phyloP scores from a whole-genome alignment of 2,329 filamentous ascomycete genomes.

The Hypoxylon sp. region DNA sequence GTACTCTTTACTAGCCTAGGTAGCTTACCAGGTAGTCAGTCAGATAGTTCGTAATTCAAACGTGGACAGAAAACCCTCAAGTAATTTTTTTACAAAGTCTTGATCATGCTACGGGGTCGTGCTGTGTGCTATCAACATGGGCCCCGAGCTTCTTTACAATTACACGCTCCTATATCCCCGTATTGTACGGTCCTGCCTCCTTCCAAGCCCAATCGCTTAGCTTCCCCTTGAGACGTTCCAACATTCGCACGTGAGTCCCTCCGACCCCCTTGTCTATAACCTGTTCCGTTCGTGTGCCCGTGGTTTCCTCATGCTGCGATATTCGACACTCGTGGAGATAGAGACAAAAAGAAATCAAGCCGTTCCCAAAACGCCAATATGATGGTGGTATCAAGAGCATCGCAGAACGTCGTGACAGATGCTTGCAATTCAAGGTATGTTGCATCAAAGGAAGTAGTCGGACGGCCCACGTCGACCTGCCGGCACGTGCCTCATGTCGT shows the following conservation, averaged over 20 bases:
- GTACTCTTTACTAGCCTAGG: too few relatives aligned
- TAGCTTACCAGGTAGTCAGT: too few relatives aligned
- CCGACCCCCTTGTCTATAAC: constrained; percentile 22
- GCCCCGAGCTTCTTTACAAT: constrained; percentile 25
- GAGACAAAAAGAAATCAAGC: not conserved
- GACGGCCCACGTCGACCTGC: constrained; percentile 72
- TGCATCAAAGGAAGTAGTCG: constrained; percentile 71
- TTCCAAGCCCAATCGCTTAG: not conserved
- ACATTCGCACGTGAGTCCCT: constrained; percentile 7
- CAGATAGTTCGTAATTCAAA: too few relatives aligned
- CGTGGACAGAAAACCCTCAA: not conserved
- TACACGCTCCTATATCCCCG: constrained; percentile 6
- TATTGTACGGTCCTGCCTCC: constrained; percentile 11
- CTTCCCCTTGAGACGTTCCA: constrained; percentile 5
- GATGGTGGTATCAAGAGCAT: constrained; percentile 44
- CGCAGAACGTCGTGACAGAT: constrained; percentile 27
- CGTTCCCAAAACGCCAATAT: constrained; percentile 27
- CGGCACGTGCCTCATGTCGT: constrained; percentile 81
- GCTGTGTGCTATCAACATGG: not conserved
- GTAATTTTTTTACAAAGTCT: constrained; percentile 12
- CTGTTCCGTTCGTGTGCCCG: constrained; percentile 12
- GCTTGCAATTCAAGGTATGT: constrained; percentile 31
- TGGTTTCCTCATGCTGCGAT: constrained; percentile 26
- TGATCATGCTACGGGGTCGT: not conserved
- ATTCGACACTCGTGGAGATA: constrained; percentile 3